Conservation (phyloP, 2,329 filamentous ascomycete species). For the Fusarium euwallaceae region DNA sequence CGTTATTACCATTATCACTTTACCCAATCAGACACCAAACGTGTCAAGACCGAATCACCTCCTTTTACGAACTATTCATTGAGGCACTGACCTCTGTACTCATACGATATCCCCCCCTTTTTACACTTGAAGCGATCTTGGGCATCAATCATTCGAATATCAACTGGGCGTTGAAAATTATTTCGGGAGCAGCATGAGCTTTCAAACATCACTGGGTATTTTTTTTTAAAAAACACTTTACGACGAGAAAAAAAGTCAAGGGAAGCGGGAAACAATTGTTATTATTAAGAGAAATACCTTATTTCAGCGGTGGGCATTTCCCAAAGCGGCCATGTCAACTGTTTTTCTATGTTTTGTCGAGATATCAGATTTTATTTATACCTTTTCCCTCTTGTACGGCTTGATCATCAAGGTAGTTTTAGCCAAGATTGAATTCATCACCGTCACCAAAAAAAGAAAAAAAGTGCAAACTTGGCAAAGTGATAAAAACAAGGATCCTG, state of each 20-base stretch:
- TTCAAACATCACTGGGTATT: background rate
- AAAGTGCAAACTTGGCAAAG: background rate
- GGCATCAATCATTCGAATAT: background rate
- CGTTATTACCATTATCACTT: background rate
- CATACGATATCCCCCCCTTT: conserved; percentile 34
- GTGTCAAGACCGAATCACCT: background rate
- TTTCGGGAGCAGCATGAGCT: conserved; percentile 15
- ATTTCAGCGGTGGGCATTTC: conserved; percentile 5
- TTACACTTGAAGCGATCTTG: conserved; percentile 25
- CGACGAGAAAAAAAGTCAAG: background rate
- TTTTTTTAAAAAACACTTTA: background rate
- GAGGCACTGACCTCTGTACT: conserved; percentile 30
- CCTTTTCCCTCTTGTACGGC: background rate
- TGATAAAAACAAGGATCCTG: background rate
- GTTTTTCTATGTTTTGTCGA: background rate
- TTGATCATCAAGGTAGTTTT: conserved; percentile 6
- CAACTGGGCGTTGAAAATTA: conserved; percentile 35
- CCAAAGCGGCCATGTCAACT: conserved; percentile 15
- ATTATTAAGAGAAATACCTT: conserved; percentile 1
- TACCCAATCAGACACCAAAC: background rate
- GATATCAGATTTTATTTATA: conserved; percentile 25
- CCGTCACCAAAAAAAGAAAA: background rate
- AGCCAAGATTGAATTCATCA: conserved; percentile 20
- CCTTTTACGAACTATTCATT: conserved; percentile 11
- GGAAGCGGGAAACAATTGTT: conserved; percentile 5